These are phyloP conservation scores for Phylloporus scabripes DNA, from an alignment of 768 basidiomycete genomes.

Conservation along the genomic window DNA sequence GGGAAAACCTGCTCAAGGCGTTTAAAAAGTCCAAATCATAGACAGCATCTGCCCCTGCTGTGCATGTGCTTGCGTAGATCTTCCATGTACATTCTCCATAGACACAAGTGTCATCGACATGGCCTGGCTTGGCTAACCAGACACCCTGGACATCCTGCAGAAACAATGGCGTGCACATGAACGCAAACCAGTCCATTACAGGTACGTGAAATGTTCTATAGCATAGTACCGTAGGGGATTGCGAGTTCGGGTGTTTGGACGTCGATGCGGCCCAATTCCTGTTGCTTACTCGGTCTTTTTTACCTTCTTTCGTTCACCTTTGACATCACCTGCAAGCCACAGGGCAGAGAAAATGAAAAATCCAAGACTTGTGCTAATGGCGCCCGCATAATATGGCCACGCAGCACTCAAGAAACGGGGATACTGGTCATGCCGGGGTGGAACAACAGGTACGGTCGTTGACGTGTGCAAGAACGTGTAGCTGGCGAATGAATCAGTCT, in stretches of 20 bases:
- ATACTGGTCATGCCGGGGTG: slow-evolving; percentile 91
- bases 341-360: slow-evolving; percentile 83
- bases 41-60: background rate
- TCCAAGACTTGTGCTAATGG: slow-evolving; percentile 79
- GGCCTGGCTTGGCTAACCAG: background rate
- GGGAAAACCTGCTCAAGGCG: slow-evolving; percentile 71
- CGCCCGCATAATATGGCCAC: slow-evolving; percentile 92
- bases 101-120: slow-evolving; percentile 9
- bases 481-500: slow-evolving; percentile 33
- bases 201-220: slow-evolving; percentile 19
- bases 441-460: slow-evolving; percentile 81
- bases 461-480: slow-evolving; percentile 69
- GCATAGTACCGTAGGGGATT: slow-evolving; percentile 3
- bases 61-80: slow-evolving; percentile 12
- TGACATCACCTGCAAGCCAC: slow-evolving; percentile 84
- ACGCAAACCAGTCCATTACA: slow-evolving; percentile 11
- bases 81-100: slow-evolving; percentile 25
- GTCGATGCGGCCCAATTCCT: slow-evolving; percentile 13
- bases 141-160: background rate
- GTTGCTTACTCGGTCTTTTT: slow-evolving; percentile 30
- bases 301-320: slow-evolving; percentile 48
- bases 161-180: slow-evolving; percentile 5
- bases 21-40: slow-evolving; percentile 39
- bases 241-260: slow-evolving; percentile 4
- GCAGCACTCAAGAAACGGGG: slow-evolving; percentile 93